Percentiles rank a stretch among this genome's conserved stretches.
These are phyloP conservation scores for Selenicereus undatus DNA, from an alignment of 148 eudicot species.

Conservation along the genomic window DNA sequence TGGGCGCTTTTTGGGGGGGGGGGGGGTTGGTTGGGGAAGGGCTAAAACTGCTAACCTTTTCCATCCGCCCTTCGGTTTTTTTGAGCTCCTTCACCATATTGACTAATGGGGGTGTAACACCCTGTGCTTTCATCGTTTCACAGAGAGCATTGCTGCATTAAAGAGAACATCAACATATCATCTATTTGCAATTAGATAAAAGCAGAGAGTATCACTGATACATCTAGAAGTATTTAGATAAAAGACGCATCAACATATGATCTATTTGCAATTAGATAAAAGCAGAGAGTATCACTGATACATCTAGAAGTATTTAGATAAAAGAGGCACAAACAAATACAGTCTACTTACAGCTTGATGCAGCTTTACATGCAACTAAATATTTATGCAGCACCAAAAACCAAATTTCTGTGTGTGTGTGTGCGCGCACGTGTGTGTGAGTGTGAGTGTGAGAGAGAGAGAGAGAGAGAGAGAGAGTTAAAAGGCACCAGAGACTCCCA, in stretches of 20 bases:
- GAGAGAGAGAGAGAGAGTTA: background rate
- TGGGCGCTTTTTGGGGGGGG: background rate
- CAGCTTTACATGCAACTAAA: background rate
- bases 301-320: too few species aligned
- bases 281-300: background rate
- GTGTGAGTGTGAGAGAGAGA: background rate
- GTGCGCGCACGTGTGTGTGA: background rate
- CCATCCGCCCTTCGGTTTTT: constrained; percentile 33
- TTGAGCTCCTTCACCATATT: constrained; percentile 45
- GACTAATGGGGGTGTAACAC: constrained; percentile 40
- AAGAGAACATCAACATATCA: constrained; percentile 12
- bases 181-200: background rate
- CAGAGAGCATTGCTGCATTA: constrained; percentile 58
- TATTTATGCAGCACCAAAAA: background rate
- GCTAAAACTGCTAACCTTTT: constrained; percentile 39
- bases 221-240: too few species aligned
- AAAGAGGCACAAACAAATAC: background rate
- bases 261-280: background rate
- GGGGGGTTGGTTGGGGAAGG: background rate
- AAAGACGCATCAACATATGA: background rate
- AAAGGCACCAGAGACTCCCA: background rate
- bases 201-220: background rate
- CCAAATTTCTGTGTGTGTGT: background rate
- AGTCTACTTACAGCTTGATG: background rate
- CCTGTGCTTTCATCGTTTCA: constrained; percentile 56